phyloP scores from a whole-genome alignment of 169 alveolate species.

The Eimeria necatrix region DNA sequence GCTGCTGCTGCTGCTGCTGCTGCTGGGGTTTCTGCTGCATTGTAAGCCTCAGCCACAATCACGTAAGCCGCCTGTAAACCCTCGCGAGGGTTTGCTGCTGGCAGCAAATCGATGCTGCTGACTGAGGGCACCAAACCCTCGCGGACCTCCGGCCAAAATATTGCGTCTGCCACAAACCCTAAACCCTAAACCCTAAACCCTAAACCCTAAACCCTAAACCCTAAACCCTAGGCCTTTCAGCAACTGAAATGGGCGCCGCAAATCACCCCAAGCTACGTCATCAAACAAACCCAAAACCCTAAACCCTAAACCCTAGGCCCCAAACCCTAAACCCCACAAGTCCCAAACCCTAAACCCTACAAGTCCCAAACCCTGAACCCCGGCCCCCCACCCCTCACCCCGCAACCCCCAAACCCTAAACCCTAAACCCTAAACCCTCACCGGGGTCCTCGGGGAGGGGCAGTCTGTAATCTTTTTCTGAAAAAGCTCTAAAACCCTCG shows the following conservation, averaged over 20 bases:
- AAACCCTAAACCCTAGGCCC: too few species aligned
- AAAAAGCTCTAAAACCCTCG: neutral
- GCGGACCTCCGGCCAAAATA: slow-evolving; percentile 1
- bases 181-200: slow-evolving; percentile 5
- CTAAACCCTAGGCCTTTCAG: too few species aligned
- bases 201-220: neutral
- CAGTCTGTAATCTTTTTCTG: neutral
- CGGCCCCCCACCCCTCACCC: slow-evolving; percentile 13
- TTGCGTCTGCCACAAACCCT: neutral
- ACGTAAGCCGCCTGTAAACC: slow-evolving; percentile 37
- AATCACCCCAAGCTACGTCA: too few species aligned
- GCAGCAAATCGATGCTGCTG: neutral
- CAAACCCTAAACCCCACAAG: too few species aligned
- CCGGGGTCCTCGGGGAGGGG: slow-evolving; percentile 47
- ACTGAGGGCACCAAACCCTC: neutral
- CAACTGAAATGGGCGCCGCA: too few species aligned
- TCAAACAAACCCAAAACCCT: too few species aligned
- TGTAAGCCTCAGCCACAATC: slow-evolving; percentile 20
- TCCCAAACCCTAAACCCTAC: too few species aligned
- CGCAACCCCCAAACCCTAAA: neutral
- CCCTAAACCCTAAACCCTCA: neutral
- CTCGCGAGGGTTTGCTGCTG: neutral
- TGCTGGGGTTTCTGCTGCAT: neutral
- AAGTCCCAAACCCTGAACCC: slow-evolving; percentile 22
- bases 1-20: neutral